Conservation (phyloP, 1,284 basidiomycete species). For the Marasmius sp. region DNA sequence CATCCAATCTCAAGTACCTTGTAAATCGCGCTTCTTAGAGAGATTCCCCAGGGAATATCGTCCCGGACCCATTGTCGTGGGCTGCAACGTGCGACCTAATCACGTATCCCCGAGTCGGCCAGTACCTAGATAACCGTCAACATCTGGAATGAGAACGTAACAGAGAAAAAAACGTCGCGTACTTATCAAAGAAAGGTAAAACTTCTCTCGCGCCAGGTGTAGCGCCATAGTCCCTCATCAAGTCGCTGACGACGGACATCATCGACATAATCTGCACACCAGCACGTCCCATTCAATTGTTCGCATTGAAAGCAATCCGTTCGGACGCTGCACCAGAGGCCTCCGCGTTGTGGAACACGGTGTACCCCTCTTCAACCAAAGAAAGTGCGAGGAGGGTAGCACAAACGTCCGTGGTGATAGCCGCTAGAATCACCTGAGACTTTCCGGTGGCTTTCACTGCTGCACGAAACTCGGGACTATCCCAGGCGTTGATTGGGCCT, state of each 20-base stretch:
- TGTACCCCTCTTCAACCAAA: constrained; percentile 40
- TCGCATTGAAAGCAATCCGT: constrained; percentile 39
- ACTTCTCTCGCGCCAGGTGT: constrained; percentile 38
- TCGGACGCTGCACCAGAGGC: constrained; percentile 40
- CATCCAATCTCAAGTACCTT: too few species aligned
- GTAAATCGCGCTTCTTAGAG: background rate
- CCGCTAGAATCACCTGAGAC: constrained; percentile 46
- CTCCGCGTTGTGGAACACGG: constrained; percentile 44
- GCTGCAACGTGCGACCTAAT: background rate
- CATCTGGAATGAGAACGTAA: background rate
- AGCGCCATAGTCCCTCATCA: constrained; percentile 47
- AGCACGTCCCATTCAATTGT: constrained; percentile 43
- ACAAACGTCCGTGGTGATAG: constrained; percentile 49
- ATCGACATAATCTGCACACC: constrained; percentile 42
- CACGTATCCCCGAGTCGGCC: background rate
- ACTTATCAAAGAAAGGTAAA: constrained; percentile 43
- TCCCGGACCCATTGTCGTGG: background rate
- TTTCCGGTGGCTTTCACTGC: constrained; percentile 47
- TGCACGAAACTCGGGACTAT: constrained; percentile 43
- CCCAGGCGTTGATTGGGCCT: constrained; percentile 51
- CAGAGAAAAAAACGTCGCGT: constrained; percentile 12
- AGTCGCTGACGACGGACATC: constrained; percentile 39
- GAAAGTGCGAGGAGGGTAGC: constrained; percentile 45
- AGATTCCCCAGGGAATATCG: background rate
- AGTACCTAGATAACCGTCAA: background rate